phyloP scores from a whole-genome alignment of 1,139 yeast genomes.

The Geotrichum bryndzae region DNA sequence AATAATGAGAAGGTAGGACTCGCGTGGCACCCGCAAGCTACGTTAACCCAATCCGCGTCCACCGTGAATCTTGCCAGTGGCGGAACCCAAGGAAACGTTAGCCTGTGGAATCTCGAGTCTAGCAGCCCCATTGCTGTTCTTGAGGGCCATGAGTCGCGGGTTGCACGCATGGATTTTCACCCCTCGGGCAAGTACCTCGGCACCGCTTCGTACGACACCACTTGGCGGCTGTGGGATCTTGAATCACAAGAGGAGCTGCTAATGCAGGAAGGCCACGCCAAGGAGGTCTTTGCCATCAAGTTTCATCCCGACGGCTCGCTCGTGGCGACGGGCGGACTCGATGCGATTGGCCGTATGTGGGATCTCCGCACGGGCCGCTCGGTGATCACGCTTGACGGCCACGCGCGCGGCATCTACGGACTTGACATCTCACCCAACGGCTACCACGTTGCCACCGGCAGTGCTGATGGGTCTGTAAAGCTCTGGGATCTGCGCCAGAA shows the following conservation, averaged over 20 bases:
- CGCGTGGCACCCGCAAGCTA: conserved; percentile 50
- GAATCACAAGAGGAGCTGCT: conserved; percentile 43
- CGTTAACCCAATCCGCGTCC: conserved; percentile 19
- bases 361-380: conserved; percentile 76
- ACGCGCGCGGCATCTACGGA: conserved; percentile 64
- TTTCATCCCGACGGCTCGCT: conserved; percentile 78
- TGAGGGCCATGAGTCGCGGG: conserved; percentile 48
- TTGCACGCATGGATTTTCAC: conserved; percentile 60
- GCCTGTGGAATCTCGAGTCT: conserved; percentile 40
- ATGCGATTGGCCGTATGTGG: conserved; percentile 73
- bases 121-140: conserved; percentile 25
- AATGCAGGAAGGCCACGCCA: conserved; percentile 81
- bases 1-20: conserved; percentile 61
- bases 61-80: conserved; percentile 43
- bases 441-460: conserved; percentile 68
- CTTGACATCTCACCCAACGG: conserved; percentile 77
- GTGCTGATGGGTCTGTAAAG: conserved; percentile 75
- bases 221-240: conserved; percentile 88
- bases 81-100: conserved; percentile 59
- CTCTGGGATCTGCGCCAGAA: conserved; percentile 77
- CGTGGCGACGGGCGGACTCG: conserved; percentile 72
- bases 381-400: conserved; percentile 56
- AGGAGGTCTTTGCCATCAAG: conserved; percentile 57
- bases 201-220: conserved; percentile 75
- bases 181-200: conserved; percentile 54